Evolutionary conservation across 805 yeast species (phyloP), one percentile per base, ranked within the genome.

Genomic region (Wickerhamiella galacta): DNA sequence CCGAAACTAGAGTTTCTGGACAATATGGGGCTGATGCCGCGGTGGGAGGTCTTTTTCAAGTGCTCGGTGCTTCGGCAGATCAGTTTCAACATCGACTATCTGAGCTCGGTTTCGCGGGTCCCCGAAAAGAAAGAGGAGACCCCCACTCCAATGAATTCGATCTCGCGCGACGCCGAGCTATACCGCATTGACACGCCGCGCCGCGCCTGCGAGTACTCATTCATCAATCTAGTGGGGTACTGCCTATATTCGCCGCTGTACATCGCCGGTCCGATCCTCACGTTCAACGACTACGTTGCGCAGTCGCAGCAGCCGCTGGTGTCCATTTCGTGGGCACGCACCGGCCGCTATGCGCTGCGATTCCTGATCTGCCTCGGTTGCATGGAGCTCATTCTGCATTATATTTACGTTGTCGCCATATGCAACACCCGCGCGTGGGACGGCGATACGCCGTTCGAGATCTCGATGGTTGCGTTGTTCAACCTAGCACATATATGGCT

Each of bases 31-130:
- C 65, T 85, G 10, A 74, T 90, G 39, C 63, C 72, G 12, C 66
- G 96, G 45, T 90, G 99, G 99, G 95, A 90, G 50, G 95, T 90
- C 3, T 81, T 79, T 45, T 90, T 73, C 64, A 90, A 90, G 56
- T 83, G 92, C 55, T 76, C 93, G 1, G 58, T 87, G 38, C 63
- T 90, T 34, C 66, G 95, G 47, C 70, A 83, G 66, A 57, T 90
- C 29, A 80, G 94, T 38, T 90, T 66, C 53, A 78, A 80, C 41
- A 50, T 80, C 40, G 99, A 90, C 55, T 82, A 67, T 46, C 30
- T 53, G 19, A 40, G 43, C 18, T 48, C 50, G 8, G 15, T 10
- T 22, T 17, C 14, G 31, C 33, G 16, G 30, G 21, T 19, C 20
- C 24, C 7, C 18, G 15, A 7, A 23, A 25, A 16, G 34, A 9